Conservation (phyloP, 2,329 filamentous ascomycete genomes). For the Exophiala xenobiotica region DNA sequence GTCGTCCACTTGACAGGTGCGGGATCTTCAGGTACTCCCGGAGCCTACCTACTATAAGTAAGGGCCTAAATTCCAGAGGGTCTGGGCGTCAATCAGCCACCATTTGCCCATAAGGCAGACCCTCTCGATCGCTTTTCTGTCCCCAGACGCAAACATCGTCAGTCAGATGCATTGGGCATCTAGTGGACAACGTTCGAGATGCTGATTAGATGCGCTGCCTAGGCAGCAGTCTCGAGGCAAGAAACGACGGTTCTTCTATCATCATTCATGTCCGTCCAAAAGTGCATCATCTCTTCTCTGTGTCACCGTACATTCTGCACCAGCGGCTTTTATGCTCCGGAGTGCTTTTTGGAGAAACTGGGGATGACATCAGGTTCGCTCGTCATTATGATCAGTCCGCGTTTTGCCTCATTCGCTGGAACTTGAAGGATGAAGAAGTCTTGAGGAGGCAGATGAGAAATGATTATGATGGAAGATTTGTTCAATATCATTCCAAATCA, state of each 20-base stretch:
- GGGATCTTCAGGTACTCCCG: conserved; percentile 1
- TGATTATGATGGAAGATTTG: conserved; percentile 2
- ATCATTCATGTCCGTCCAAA: too few relatives aligned
- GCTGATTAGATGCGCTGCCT: background rate
- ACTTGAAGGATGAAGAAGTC: too few relatives aligned
- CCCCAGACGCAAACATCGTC: too few relatives aligned
- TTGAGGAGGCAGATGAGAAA: background rate
- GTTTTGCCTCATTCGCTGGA: too few relatives aligned
- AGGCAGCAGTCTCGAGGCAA: background rate
- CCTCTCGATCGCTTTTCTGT: too few relatives aligned
- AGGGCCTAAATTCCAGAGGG: too few relatives aligned
- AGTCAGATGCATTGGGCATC: background rate
- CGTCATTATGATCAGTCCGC: too few relatives aligned
- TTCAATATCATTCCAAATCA: background rate
- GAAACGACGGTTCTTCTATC: too few relatives aligned
- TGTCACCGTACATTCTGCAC: background rate
- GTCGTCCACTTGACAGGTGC: background rate
- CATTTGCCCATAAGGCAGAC: too few relatives aligned
- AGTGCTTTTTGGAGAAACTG: background rate
- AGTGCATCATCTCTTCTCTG: background rate
- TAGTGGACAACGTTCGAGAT: background rate
- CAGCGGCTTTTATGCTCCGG: background rate
- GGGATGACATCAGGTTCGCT: background rate
- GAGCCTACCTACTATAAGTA: background rate
- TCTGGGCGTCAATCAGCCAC: too few relatives aligned